phyloP scores from a whole-genome alignment of 495 filamentous ascomycete genomes.

The Annulohypoxylon stygium region DNA sequence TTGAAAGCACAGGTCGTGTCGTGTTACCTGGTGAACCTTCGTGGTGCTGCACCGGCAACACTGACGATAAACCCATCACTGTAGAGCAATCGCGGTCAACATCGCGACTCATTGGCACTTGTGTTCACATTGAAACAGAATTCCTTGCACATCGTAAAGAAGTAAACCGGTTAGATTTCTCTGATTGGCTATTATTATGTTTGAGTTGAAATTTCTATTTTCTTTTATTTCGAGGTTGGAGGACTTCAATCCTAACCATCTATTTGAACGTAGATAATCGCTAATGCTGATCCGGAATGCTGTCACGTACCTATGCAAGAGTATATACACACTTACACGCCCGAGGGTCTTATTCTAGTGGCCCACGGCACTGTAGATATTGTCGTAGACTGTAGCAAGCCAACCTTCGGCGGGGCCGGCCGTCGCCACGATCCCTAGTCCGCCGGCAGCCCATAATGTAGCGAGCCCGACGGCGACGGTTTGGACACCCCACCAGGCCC shows the following conservation, averaged over 20 bases:
- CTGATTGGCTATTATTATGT: background rate
- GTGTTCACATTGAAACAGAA: background rate
- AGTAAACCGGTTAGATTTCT: background rate
- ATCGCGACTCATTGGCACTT: background rate
- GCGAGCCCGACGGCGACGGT: slow-evolving; percentile 68
- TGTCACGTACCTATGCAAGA: slow-evolving; percentile 22
- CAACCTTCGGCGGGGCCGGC: slow-evolving; percentile 79
- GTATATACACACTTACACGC: slow-evolving; percentile 34
- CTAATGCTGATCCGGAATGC: slow-evolving; percentile 27
- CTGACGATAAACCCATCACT: background rate
- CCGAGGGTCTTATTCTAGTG: slow-evolving; percentile 6
- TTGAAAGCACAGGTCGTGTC: background rate
- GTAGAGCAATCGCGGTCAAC: background rate
- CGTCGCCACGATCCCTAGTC: slow-evolving; percentile 79
- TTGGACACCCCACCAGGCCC: slow-evolving; percentile 78
- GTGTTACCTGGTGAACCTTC: slow-evolving; percentile 14
- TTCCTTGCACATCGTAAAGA: background rate
- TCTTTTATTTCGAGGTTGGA: background rate
- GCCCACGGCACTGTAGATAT: slow-evolving; percentile 53
- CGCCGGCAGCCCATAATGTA: slow-evolving; percentile 82
- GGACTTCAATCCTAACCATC: background rate
- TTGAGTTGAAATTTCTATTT: background rate
- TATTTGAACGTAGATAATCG: slow-evolving; percentile 9
- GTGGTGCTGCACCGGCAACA: slow-evolving; percentile 3
- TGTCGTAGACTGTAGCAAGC: slow-evolving; percentile 83